A percentile compares a stretch with the other conserved stretches of the same genome.
phyloP scores from a whole-genome alignment of 495 filamentous ascomycete species.

The Hypoxylon lienhwacheense region DNA sequence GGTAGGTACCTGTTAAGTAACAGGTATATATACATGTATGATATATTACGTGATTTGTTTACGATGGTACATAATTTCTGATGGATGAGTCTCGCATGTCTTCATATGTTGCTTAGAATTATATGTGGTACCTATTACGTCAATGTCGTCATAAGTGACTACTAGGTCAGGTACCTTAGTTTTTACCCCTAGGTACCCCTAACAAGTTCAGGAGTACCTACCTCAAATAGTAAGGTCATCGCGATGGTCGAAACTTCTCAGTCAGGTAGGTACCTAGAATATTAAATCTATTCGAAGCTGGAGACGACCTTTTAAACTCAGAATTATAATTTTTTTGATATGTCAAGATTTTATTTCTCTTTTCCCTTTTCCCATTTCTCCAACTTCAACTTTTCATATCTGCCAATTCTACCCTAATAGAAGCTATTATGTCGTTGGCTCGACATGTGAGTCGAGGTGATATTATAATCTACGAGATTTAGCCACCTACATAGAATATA shows the following conservation, averaged over 20 bases:
- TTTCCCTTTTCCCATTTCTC: not conserved
- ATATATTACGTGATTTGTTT: not conserved
- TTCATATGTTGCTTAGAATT: not conserved
- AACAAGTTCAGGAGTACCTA: not conserved
- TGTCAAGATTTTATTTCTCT: not conserved
- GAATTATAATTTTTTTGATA: not conserved
- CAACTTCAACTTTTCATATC: not conserved
- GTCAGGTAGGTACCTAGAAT: not conserved
- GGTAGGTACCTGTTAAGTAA: not conserved
- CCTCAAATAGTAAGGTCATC: not conserved
- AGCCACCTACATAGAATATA: slow-evolving; percentile 13
- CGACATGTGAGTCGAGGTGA: slow-evolving; percentile 7
- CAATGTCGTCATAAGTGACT: slow-evolving; percentile 23
- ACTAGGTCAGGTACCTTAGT: no score
- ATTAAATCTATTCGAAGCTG: no score
- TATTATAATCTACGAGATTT: not conserved
- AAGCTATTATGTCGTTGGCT: slow-evolving; percentile 3
- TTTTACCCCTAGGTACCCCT: no score
- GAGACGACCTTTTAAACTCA: no score
- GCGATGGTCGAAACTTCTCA: not conserved
- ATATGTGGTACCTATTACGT: slow-evolving; percentile 11
- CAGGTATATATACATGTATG: not conserved
- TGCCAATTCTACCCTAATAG: not conserved
- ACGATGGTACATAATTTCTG: no score
- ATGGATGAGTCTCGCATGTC: no score